Conservation (phyloP, 768 basidiomycete species). For the Xerocomus spinulosus region DNA sequence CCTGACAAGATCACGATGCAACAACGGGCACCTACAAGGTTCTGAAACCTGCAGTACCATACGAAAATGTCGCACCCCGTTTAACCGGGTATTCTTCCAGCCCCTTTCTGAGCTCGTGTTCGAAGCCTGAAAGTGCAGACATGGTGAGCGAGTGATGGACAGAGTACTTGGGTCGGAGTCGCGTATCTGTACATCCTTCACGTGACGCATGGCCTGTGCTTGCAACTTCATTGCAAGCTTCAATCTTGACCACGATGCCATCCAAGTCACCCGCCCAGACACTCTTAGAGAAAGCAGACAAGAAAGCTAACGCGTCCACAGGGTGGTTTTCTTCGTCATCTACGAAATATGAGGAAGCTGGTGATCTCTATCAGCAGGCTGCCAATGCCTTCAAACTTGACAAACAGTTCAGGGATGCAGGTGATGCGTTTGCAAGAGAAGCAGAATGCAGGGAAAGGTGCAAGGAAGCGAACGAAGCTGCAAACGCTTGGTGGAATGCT, state of each 20-base stretch:
- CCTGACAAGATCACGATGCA: slow-evolving; percentile 2
- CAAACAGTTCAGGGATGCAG: slow-evolving; percentile 86
- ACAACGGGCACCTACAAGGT: slow-evolving; percentile 59
- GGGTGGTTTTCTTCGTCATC: slow-evolving; percentile 87
- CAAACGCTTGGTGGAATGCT: slow-evolving; percentile 98
- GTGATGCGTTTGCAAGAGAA: slow-evolving; percentile 88
- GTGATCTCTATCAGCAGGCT: slow-evolving; percentile 91
- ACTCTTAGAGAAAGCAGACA: slow-evolving; percentile 84
- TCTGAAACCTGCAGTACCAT: slow-evolving; percentile 94
- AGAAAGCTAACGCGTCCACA: slow-evolving; percentile 77
- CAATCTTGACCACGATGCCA: slow-evolving; percentile 43
- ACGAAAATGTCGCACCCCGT: slow-evolving; percentile 64
- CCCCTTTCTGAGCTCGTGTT: slow-evolving; percentile 44
- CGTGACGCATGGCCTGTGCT: slow-evolving; percentile 17
- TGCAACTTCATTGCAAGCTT: too few relatives aligned
- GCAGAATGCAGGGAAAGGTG: slow-evolving; percentile 90
- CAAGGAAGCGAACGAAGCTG: slow-evolving; percentile 89
- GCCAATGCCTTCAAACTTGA: slow-evolving; percentile 93
- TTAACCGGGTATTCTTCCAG: slow-evolving; percentile 70
- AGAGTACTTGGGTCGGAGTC: too few relatives aligned
- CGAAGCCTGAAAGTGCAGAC: slow-evolving; percentile 30
- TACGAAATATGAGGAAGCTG: slow-evolving; percentile 91
- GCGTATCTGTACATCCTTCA: too few relatives aligned
- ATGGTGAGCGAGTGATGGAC: slow-evolving; percentile 20
- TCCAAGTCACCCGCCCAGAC: slow-evolving; percentile 74